Conservation (phyloP, 2,329 filamentous ascomycete species). For the Triangularia setosa region DNA sequence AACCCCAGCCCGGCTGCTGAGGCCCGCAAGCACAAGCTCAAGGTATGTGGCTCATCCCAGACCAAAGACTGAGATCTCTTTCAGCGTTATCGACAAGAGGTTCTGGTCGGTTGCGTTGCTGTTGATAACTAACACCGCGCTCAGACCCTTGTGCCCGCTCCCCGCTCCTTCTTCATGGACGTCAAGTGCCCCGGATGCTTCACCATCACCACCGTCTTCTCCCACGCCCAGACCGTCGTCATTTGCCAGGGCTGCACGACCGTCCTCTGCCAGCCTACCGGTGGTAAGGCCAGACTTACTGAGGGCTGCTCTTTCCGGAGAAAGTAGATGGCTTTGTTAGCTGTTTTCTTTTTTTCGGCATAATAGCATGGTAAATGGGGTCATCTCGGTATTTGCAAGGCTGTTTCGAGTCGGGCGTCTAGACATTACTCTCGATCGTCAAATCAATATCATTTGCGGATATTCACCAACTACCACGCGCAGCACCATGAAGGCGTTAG, state of each 20-base stretch:
- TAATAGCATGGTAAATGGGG: conserved; percentile 47
- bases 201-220: conserved; percentile 99
- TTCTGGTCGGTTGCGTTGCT: not conserved
- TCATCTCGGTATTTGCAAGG: conserved; percentile 57
- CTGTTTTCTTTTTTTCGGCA: conserved; percentile 42
- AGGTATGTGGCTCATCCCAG: conserved; percentile 59
- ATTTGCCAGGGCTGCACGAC: conserved; percentile 99
- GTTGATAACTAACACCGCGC: conserved; percentile 14
- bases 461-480: conserved; percentile 54
- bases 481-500: conserved; percentile 60
- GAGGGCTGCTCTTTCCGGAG: conserved; percentile 99
- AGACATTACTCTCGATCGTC: conserved; percentile 36
- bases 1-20: conserved; percentile 97
- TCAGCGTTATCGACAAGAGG: not conserved
- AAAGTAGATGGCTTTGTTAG: conserved; percentile 73
- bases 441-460: conserved; percentile 55
- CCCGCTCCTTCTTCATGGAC: conserved; percentile 99
- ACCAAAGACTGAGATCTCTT: not conserved
- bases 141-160: conserved; percentile 88
- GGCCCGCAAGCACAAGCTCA: conserved; percentile 99
- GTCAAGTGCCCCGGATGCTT: conserved; percentile 99
- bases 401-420: conserved; percentile 33
- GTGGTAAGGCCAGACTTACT: conserved; percentile 97
- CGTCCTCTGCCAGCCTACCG: conserved; percentile 98
- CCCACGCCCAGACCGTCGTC: conserved; percentile 99